Evolutionary conservation across 108 stramenopile species (phyloP).

Genomic region (Skeletonema marinoi): DNA sequence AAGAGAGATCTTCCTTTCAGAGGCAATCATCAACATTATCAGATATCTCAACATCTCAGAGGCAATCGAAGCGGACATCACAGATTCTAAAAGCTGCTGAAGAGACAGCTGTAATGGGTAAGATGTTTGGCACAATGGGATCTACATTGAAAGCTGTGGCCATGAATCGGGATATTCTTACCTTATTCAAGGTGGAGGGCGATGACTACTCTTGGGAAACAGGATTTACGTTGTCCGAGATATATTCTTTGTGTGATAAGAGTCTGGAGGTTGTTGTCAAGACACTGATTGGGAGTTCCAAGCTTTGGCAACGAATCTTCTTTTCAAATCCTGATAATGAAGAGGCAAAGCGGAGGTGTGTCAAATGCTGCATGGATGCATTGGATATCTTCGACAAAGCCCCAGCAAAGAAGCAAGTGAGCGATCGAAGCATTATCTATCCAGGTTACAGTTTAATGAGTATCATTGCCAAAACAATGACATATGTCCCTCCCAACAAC

Average conservation of each 20-base stretch:
- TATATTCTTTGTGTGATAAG: background rate
- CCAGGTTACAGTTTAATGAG: background rate
- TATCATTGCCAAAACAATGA: background rate
- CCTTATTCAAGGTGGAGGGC: background rate
- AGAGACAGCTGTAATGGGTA: background rate
- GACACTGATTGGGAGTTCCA: background rate
- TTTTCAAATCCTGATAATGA: background rate
- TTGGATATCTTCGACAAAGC: background rate
- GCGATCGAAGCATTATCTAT: background rate
- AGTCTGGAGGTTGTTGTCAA: background rate
- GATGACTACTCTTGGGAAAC: background rate
- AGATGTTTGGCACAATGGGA: slow-evolving; percentile 3
- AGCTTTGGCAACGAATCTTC: background rate
- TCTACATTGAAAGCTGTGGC: slow-evolving; percentile 1
- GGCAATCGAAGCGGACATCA: too few relatives aligned
- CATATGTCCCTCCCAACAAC: background rate
- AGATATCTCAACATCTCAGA: background rate
- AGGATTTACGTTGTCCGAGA: background rate
- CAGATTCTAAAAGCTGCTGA: background rate
- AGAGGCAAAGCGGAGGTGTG: background rate
- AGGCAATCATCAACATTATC: background rate
- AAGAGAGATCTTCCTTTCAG: background rate
- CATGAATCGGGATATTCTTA: slow-evolving; percentile 3
- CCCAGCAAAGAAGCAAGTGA: background rate
- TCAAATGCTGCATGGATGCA: background rate